Evolutionary conservation across 805 yeast genomes (phyloP), one percentile per base, ranked within the genome.

Genomic region (Kuraishia hungarica): DNA sequence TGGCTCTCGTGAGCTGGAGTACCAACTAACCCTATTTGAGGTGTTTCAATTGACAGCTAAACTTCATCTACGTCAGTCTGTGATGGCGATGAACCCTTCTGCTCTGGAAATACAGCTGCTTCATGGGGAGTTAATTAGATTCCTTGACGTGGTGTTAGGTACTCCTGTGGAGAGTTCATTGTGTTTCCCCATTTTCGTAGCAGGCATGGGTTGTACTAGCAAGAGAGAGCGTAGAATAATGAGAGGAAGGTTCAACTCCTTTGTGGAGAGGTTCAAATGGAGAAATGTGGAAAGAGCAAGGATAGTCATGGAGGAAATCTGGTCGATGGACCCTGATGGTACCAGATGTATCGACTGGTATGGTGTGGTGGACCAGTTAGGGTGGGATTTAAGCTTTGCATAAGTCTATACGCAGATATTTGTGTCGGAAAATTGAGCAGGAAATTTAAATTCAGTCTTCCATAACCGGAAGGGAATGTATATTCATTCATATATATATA

Each of bases 341-440:
- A 77, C 80, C 24, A 73, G 70, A 54, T 83, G 80, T 58, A 81
- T 87, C 46, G 92, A 88, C 65, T 88, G 96, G 94, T 81, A 81
- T 63, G 79, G 75, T 39, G 76, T 86, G 50, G 82, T 88, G 47
- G 80, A 81, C 57, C 76, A 76, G 13, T 69, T 86, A 52, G 89
- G 87, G 2, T 87, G 94, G 93, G 89, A 87, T 64, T 71, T 89
- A 51, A 85, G 87, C 67, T 88, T 87, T 73, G 94, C 92, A 15
- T 82, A 64, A 55, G 19, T 35, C n/a, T 13, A 35, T 15, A 7
- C 43, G 15, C 3, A 13, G 43, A 35, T 26, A 26, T 26, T 26
- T 10, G 10, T n/a, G n/a, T n/a, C n/a, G 29, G 29, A 6, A 10
- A 26, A 26, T 6, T 26, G 29, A 26, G 29, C 35, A 28, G 35